phyloP scores from a whole-genome alignment of 176 grass and related monocot species.

The Lolium perenne region DNA sequence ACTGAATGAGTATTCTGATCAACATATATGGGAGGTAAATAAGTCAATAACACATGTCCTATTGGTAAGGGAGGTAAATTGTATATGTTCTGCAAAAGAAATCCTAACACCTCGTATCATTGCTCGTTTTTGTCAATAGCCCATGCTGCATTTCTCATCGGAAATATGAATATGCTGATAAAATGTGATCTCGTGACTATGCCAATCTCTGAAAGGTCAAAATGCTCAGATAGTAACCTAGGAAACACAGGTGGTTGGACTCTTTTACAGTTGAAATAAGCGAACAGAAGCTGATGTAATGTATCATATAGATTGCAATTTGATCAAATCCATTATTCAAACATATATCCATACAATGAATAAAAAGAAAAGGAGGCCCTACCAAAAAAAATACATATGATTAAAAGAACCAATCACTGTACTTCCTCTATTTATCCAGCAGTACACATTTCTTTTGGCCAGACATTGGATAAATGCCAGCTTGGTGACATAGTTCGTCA shows the following conservation, averaged over 20 bases:
- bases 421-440: slow-evolving; percentile 18
- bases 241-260: neutral
- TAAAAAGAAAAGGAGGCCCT: neutral
- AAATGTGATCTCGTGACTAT: neutral
- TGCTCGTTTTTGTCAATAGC: neutral
- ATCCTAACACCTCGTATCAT: neutral
- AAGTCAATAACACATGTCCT: slow-evolving; percentile 26
- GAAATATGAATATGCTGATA: neutral
- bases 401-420: neutral
- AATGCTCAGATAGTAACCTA: neutral
- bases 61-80: slow-evolving; percentile 1
- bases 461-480: slow-evolving; percentile 90
- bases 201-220: neutral
- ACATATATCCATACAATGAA: slow-evolving; percentile 15
- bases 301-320: slow-evolving; percentile 9
- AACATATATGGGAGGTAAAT: slow-evolving; percentile 88
- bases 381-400: slow-evolving; percentile 30
- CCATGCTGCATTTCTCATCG: neutral
- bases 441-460: slow-evolving; percentile 37
- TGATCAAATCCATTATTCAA: neutral
- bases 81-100: neutral
- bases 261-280: neutral
- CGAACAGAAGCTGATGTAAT: neutral
- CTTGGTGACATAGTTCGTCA: slow-evolving; percentile 81
- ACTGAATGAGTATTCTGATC: slow-evolving; percentile 76